Conservation (phyloP, 495 filamentous ascomycete species). For the Penicillium diatomitis region DNA sequence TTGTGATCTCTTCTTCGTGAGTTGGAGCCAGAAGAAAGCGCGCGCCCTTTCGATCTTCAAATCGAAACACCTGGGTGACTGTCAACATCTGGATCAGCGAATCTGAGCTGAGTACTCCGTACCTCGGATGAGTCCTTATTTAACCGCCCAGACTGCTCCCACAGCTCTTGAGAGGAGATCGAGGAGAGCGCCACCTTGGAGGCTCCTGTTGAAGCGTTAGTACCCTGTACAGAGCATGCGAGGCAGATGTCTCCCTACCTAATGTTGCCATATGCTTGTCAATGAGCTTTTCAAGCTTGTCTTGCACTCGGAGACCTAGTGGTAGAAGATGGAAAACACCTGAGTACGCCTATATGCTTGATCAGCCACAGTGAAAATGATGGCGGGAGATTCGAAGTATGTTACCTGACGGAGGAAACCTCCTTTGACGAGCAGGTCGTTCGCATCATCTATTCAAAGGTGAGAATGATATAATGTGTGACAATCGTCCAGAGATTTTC, state of each 20-base stretch:
- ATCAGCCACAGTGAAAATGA: background rate
- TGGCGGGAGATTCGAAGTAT: background rate
- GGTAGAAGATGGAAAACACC: conserved; percentile 92
- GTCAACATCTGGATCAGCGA: background rate
- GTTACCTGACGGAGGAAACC: conserved; percentile 54
- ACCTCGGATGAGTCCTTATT: conserved; percentile 53
- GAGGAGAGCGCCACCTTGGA: conserved; percentile 83
- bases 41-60: conserved; percentile 69
- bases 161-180: conserved; percentile 76
- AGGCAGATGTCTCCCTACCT: too few species aligned
- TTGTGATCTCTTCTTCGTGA: conserved; percentile 93
- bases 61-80: conserved; percentile 58
- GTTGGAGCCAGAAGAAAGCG: conserved; percentile 80
- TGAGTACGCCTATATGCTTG: conserved; percentile 53
- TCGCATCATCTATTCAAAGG: conserved; percentile 46
- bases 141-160: conserved; percentile 61
- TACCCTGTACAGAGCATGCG: background rate
- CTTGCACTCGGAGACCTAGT: conserved; percentile 78
- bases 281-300: conserved; percentile 77
- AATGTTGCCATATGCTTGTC: conserved; percentile 67
- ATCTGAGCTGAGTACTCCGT: background rate
- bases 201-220: conserved; percentile 49
- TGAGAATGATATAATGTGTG: conserved; percentile 8
- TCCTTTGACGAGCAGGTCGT: conserved; percentile 55
- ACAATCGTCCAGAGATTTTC: background rate